Evolutionary conservation across 1,284 basidiomycete species (phyloP), one percentile per base, ranked within the genome.

Genomic region (Sphagnurus paluster): DNA sequence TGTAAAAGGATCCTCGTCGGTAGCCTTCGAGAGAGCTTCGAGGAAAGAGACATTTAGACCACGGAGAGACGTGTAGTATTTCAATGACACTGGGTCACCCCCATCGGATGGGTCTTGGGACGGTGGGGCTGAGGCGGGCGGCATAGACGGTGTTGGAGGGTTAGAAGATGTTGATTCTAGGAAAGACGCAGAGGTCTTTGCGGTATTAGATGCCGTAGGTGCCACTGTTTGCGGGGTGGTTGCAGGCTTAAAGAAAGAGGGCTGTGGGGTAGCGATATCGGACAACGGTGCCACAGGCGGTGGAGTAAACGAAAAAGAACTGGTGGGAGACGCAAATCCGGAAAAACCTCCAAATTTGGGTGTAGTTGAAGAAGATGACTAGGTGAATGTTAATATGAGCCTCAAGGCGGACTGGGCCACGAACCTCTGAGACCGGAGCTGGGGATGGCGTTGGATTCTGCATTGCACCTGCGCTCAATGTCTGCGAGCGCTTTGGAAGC

Each of bases 41-140:
- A 89, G 59, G 56, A 93, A 73, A 0, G 89, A 87, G 16, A 79
- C 66, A 60, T 95, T 95, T 36, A 95, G 75, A 9, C 91, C 91
- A 14, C 92, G 84, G 14, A 95, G 72, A 5, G 82, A 79, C 29
- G 74, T 82, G 67, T 82, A 91, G 65, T 90, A 94, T 24, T 70
- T 69, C 20, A 67, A 34, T 23, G 66, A 57, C 21, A 46, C 51
- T 26, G 55, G 40, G 26, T 68, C 59, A 14, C 65, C 57, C 13
- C 50, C 50, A 28, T 51, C 44, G 28, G 25, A 21, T 26, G 29
- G 42, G 23, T 32, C 21, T 23, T 36, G 28, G 7, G 46, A 42
- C 16, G 50, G 36, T 23, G 56, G 42, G 40, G 53, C 34, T 26
- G 48, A 16, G 33, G 40, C 16, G 26, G 40, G 19, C 23, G 39